Base-by-base conservation (phyloP, 1,139 yeast species). In the Chernovozyma aurita region DNA sequence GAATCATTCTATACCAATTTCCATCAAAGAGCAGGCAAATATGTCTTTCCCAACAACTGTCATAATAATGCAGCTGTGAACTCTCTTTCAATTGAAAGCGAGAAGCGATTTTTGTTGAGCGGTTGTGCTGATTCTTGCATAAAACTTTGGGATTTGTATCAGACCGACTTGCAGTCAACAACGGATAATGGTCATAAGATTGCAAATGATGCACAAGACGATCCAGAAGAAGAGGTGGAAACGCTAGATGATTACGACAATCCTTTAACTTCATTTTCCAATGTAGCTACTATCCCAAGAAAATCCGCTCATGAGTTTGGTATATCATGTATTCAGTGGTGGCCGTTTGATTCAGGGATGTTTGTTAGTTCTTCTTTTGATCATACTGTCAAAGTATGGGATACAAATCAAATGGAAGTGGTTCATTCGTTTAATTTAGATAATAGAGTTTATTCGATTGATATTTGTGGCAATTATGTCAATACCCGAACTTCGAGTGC, bases 281-380 rank as follows among this genome's bases (percentile, higher is more conserved):
- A 44, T 39, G 45, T 59, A 34, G 78, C 76, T 30, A 57, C 71
- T 14, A 53, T 79, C n/a, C 77, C 82, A 2, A 52, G 80, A 12
- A 71, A 71, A 43, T 47, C 68, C 1, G 81, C 70, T 2, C 97
- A 90, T 53, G 58, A 63, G 18, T 87, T 71, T 54, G 95, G 96
- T 0, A 66, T 88, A 0, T 83, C 95, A 0, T 63, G 76, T 14
- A 67, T 86, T 1, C 70, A 73, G 49, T 90, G 97, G 97, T 90
- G 95, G 92, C 90, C 95, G 0, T 66, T 66, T 36, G 97, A 90
- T 55, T 78, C 81, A 18, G 97, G 96, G 1, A 72, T 90, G 78
- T 88, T 88, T 61, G 71, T 87, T 9, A 73, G 88, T 2, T 78
- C 88, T 0, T 85, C 95, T 0, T 86, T 81, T 53, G 97, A 90